Base-by-base conservation (phyloP, 768 basidiomycete genomes). In the Porphyrellus cyaneotinctus region DNA sequence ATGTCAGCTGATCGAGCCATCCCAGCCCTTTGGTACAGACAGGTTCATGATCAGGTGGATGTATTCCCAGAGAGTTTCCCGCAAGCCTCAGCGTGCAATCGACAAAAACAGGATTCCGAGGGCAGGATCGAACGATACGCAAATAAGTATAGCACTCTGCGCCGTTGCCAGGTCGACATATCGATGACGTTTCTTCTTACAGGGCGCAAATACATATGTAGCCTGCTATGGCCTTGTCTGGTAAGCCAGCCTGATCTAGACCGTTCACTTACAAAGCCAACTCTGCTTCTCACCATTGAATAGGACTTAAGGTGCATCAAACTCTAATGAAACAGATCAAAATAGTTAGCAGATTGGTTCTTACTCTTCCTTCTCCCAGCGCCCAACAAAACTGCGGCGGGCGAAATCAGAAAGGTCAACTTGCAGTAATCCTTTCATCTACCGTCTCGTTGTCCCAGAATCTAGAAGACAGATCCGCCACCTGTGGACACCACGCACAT, bases 391-490 rank as follows among this genome's bases (percentile, higher is more conserved):
- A n/a, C 15, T 13, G 30, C 20, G 26, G 41, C 28, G 6, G 10
- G 26, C 10, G 6, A 13, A 14, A 12, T 42, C 43, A 17, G 22
- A 28, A 28, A 28, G 9, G 24, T 32, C n/a, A 23, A 24, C 24
- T 42, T 23, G 8, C 31, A 24, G 13, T n/a, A 38, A 17, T 37
- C 20, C 38, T 35, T 36, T 37, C 4, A 18, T 31, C 14, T 28
- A 28, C 26, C 12, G 8, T 30, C 8, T 37, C 36, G 8, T 32
- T 31, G 14, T 44, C 35, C 6, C 23, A 22, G 23, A 24, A 28
- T 26, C 58, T 53, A 63, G 33, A 68, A 66, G 22, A 64, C 44
- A 17, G 56, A 51, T 31, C 54, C 62, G 15, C 66, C 61, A 2
- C 65, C 62, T 68, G 38, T 26, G 23, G 17, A 28, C 6, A 33